Conservation (phyloP, 352 stramenopile genomes). For the Globisporangium canariense region DNA sequence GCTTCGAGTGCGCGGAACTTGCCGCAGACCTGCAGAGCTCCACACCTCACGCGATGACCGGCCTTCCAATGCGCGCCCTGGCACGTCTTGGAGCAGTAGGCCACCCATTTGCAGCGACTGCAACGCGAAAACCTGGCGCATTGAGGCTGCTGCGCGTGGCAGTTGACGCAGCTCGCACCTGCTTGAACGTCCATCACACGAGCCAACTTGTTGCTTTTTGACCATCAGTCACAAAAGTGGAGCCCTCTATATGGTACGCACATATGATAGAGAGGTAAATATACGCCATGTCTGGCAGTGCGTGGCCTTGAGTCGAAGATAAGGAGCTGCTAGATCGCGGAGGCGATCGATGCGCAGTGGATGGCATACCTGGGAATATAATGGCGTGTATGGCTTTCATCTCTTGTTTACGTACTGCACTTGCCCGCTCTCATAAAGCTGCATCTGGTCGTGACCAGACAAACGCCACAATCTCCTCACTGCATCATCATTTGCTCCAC, state of each 20-base stretch:
- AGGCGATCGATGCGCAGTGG: too few relatives aligned
- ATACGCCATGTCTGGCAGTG: too few relatives aligned
- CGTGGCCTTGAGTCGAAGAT: too few relatives aligned
- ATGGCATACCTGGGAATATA: too few relatives aligned
- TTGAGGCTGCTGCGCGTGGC: conserved; percentile 9
- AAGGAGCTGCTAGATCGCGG: too few relatives aligned
- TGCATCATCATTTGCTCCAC: too few relatives aligned
- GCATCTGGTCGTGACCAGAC: too few relatives aligned
- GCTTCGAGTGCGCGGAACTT: conserved; percentile 30
- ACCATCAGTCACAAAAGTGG: neutral
- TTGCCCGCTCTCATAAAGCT: too few relatives aligned
- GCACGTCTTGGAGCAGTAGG: conserved; percentile 63
- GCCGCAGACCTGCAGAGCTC: conserved; percentile 20
- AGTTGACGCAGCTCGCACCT: conserved; percentile 14
- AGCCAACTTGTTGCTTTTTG: neutral
- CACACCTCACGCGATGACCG: conserved; percentile 35
- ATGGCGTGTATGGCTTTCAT: too few relatives aligned
- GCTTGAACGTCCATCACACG: neutral
- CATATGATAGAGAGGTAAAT: too few relatives aligned
- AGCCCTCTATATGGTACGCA: neutral
- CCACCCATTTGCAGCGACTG: conserved; percentile 44
- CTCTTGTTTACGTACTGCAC: too few relatives aligned
- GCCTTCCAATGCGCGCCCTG: conserved; percentile 48
- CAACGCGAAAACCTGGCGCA: conserved; percentile 33
- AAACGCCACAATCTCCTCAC: too few relatives aligned